Percentiles rank a stretch among this genome's conserved stretches.
Evolutionary conservation across 371 early-diverging fungal genomes (phyloP).

Genomic region (Rhizopus sp.): DNA sequence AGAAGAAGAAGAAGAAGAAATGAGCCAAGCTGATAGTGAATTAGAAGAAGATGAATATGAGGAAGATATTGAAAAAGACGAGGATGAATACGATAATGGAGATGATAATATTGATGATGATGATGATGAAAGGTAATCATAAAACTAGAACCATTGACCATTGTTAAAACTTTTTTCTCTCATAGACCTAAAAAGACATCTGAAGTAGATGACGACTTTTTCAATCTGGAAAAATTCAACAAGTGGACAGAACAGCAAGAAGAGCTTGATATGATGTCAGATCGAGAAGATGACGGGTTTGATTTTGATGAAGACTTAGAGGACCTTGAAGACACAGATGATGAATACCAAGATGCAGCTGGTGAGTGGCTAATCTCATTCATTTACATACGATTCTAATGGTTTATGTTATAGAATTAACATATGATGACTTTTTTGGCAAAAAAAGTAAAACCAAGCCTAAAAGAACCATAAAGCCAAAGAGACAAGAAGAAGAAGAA

Average conservation of each 20-base stretch:
- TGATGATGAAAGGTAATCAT: constrained; percentile 5
- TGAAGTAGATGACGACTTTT: constrained; percentile 71
- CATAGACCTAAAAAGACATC: constrained; percentile 33
- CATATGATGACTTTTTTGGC: constrained; percentile 56
- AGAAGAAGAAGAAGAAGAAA: constrained; percentile 8
- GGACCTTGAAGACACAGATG: constrained; percentile 52
- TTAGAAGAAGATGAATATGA: constrained; percentile 33
- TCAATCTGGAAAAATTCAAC: constrained; percentile 63
- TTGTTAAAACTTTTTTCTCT: background rate
- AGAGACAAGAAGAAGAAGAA: constrained; percentile 45
- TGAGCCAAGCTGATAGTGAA: constrained; percentile 29
- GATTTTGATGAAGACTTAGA: constrained; percentile 56
- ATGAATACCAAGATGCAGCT: constrained; percentile 45
- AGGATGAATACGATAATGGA: constrained; percentile 29
- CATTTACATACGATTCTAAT: background rate
- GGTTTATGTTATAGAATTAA: constrained; percentile 36
- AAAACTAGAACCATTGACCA: background rate
- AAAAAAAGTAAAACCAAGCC: constrained; percentile 29
- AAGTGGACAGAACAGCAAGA: constrained; percentile 57
- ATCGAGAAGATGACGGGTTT: constrained; percentile 58
- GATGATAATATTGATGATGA: background rate
- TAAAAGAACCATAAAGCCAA: constrained; percentile 24
- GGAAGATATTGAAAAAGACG: constrained; percentile 29
- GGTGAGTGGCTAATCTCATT: constrained; percentile 7
- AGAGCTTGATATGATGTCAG: constrained; percentile 32